phyloP scores from a whole-genome alignment of 495 filamentous ascomycete genomes.

The Schizothecium vesticola region DNA sequence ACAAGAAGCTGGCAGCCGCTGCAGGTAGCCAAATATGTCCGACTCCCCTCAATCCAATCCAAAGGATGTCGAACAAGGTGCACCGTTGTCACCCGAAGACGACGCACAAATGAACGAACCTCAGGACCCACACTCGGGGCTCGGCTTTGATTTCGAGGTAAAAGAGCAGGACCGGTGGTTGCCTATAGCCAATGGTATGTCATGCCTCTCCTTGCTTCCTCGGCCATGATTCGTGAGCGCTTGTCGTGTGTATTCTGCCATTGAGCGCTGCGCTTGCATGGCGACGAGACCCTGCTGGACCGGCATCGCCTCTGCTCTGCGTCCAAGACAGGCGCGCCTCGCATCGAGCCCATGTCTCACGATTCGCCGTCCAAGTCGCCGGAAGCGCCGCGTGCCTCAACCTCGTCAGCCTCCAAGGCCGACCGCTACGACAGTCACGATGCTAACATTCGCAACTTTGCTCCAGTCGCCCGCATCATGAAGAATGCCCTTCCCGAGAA shows the following conservation, averaged over 20 bases:
- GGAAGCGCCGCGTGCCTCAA: conserved; percentile 35
- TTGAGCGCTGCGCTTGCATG: conserved; percentile 35
- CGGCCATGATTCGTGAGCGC: conserved; percentile 43
- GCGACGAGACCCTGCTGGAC: conserved; percentile 32
- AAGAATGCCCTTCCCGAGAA: conserved; percentile 95
- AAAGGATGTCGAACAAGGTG: conserved; percentile 90
- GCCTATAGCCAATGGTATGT: conserved; percentile 98
- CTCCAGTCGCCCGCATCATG: conserved; percentile 97
- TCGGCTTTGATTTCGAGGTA: conserved; percentile 92
- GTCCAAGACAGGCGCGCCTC: conserved; percentile 43
- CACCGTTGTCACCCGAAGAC: conserved; percentile 81
- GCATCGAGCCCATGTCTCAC: conserved; percentile 45
- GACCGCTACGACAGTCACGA: conserved; percentile 53
- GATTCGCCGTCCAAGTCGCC: conserved; percentile 45
- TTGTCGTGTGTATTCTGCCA: conserved; percentile 24
- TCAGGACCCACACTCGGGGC: conserved; percentile 54
- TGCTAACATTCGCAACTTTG: conserved; percentile 87
- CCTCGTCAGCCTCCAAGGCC: conserved; percentile 35
- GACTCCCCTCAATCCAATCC: conserved; percentile 90
- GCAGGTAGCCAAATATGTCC: conserved; percentile 81
- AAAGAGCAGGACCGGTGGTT: conserved; percentile 99
- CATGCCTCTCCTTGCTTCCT: conserved; percentile 35
- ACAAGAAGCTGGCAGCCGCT: conserved; percentile 55
- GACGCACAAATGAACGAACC: conserved; percentile 57
- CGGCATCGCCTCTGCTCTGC: conserved; percentile 39